Evolutionary conservation across 2,329 filamentous ascomycete genomes (phyloP), one percentile per base, ranked within the genome.

Genomic region (Blastomyces parvus): DNA sequence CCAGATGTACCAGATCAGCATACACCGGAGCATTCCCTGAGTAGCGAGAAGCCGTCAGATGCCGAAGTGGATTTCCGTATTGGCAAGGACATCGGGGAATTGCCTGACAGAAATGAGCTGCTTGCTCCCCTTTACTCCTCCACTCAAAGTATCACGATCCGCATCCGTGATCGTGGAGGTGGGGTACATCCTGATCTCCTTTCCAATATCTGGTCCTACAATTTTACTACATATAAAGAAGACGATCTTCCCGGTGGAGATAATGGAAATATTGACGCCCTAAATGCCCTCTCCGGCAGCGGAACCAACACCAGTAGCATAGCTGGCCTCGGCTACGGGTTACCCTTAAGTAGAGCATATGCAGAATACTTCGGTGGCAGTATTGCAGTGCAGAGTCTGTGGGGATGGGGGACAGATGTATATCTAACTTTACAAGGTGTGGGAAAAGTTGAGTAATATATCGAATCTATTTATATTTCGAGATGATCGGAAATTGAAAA

Each of bases 321-420:
- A 64, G 94, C 94, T 0, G 94, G 94, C 0, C 77, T 99, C 59
- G 94, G 94, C 0, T 99, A 99, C 73, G 94, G 94, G 0, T 74
- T 99, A 66, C 94, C 94, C 1, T 77, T 99, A 27, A 91, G 91
- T 61, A 83, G 94, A 66, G 93, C 94, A 0, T 99, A 99, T 72
- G 94, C 94, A 0, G 93, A 99, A 79, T 99, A 97, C 71, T 99
- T 99, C 80, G 94, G 94, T 1, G 94, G 94, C 0, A 92, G 92
- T 2, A 94, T 99, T 64, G 87, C 87, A 4, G 87, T 99, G n/a
- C 93, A 99, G 81, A 97, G 91, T 73, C 77, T 97, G 57, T 94
- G 91, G 80, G 93, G 94, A 3, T 99, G 94, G 94, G 94, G 86
- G 0, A 86, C 85, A 2, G 85, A 88, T 76, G 84, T 87, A 1